phyloP scores from a whole-genome alignment of 2,329 filamentous ascomycete genomes.

The Trichoderma harzianum region DNA sequence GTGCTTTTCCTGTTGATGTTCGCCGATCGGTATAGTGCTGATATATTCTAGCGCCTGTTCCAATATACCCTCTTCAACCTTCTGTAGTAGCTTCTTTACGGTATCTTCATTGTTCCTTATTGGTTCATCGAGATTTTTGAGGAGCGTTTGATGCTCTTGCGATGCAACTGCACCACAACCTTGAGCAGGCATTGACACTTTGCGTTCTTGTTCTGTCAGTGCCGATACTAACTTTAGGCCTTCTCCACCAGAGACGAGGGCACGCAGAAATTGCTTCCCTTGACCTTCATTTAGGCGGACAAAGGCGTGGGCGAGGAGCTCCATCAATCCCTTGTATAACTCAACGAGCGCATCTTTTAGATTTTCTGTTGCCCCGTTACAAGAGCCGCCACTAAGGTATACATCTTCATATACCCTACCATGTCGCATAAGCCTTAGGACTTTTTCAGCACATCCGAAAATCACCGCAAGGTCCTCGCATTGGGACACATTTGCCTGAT shows the following conservation, averaged over 20 bases:
- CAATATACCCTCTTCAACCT: neutral
- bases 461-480: neutral
- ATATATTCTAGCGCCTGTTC: neutral
- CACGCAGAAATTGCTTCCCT: neutral
- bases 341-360: neutral
- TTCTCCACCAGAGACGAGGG: neutral
- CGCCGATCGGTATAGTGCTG: neutral
- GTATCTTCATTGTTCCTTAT: neutral
- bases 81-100: neutral
- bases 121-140: neutral
- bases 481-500: neutral
- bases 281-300: neutral
- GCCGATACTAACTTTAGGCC: neutral
- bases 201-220: neutral
- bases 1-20: neutral
- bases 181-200: neutral
- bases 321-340: neutral
- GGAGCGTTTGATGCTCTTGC: neutral
- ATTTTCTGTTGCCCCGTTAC: neutral
- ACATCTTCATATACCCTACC: neutral
- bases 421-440: neutral
- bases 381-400: neutral
- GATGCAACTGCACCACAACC: neutral
- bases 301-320: neutral
- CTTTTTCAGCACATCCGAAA: neutral